phyloP scores from a whole-genome alignment of 73 alveolate species.

The Paramecium bursaria region DNA sequence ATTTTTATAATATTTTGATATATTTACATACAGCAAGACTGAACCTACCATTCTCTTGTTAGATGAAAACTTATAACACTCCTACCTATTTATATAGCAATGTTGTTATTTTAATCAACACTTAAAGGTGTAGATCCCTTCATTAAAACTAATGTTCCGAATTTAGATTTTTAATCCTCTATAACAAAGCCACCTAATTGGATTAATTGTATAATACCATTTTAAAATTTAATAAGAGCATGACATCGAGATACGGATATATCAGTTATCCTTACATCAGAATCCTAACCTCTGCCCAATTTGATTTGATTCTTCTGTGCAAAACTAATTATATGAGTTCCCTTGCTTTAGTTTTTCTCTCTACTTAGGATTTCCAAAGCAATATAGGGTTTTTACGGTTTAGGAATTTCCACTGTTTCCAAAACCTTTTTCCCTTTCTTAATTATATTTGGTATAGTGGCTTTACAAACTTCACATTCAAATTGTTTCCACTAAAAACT shows the following conservation, averaged over 20 bases:
- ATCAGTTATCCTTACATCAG: slow-evolving; percentile 75
- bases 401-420: slow-evolving; percentile 70
- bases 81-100: slow-evolving; percentile 68
- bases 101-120: slow-evolving; percentile 40
- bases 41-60: slow-evolving; percentile 61
- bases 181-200: slow-evolving; percentile 46
- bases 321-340: slow-evolving; percentile 69
- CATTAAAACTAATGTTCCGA: slow-evolving; percentile 74
- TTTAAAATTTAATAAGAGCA: slow-evolving; percentile 66
- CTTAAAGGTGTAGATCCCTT: slow-evolving; percentile 25
- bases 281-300: slow-evolving; percentile 78
- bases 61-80: slow-evolving; percentile 60
- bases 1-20: not conserved
- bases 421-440: not conserved
- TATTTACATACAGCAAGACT: slow-evolving; percentile 52
- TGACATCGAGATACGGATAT: slow-evolving; percentile 70
- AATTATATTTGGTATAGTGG: slow-evolving; percentile 77
- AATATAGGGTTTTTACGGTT: slow-evolving; percentile 72
- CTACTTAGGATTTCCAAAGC: slow-evolving; percentile 66
- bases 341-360: slow-evolving; percentile 67
- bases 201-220: not conserved
- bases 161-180: slow-evolving; percentile 70
- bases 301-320: slow-evolving; percentile 63
- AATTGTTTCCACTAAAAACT: slow-evolving; percentile 85
- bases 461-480: slow-evolving; percentile 96